These are phyloP conservation scores for Monilinia vaccinii-corymbosi DNA, from an alignment of 2,329 filamentous ascomycete species.

Conservation along the genomic window DNA sequence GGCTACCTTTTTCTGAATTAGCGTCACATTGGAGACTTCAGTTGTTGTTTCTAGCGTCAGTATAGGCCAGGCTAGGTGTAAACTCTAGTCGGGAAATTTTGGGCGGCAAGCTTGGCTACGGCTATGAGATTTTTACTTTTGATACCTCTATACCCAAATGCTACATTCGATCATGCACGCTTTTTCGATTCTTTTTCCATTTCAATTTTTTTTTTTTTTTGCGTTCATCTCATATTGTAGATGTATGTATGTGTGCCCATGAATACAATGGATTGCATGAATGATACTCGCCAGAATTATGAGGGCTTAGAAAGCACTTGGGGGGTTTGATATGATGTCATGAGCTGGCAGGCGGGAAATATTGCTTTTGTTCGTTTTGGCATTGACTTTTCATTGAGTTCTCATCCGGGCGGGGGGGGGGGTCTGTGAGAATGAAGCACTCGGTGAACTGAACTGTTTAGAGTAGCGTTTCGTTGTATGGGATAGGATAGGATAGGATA, in stretches of 20 bases:
- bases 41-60: neutral
- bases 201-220: neutral
- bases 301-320: neutral
- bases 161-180: neutral
- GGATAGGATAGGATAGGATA: neutral
- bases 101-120: slow-evolving; percentile 1
- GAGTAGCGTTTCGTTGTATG: neutral
- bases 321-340: neutral
- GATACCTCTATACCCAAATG: slow-evolving; percentile 3
- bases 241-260: neutral
- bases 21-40: neutral
- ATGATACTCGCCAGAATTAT: neutral
- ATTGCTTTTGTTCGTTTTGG: neutral
- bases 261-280: neutral
- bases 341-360: neutral
- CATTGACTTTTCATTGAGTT: no score
- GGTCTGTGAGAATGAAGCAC: neutral
- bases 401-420: no score
- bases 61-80: neutral
- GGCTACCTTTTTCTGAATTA: neutral
- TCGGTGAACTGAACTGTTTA: no score
- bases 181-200: neutral
- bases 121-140: neutral
- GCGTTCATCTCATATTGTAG: neutral
- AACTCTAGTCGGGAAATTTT: neutral